These are phyloP conservation scores for Metschnikowia borealis DNA, from an alignment of 805 yeast species.

Conservation along the genomic window DNA sequence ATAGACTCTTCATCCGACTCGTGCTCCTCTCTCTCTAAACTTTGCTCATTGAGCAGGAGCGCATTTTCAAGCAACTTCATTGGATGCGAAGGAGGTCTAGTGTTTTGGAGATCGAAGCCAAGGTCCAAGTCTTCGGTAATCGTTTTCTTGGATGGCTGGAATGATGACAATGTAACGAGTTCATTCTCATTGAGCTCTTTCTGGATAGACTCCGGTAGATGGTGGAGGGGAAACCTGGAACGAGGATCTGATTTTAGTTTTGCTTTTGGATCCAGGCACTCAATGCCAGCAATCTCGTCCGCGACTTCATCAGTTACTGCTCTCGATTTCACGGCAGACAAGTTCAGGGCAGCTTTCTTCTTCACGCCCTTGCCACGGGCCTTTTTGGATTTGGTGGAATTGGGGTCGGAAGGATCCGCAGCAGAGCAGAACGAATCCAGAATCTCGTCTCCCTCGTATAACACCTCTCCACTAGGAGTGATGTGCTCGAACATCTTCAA, in stretches of 20 bases:
- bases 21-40: slow-evolving; percentile 7
- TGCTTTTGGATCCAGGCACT: slow-evolving; percentile 4
- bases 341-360: slow-evolving; percentile 11
- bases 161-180: slow-evolving; percentile 8
- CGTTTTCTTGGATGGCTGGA: slow-evolving; percentile 20
- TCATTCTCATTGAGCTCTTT: slow-evolving; percentile 14
- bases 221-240: slow-evolving; percentile 16
- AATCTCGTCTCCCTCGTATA: slow-evolving; percentile 17
- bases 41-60: slow-evolving; percentile 7
- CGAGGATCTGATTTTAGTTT: slow-evolving; percentile 11
- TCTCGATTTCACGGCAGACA: slow-evolving; percentile 7
- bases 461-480: slow-evolving; percentile 16
- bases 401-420: slow-evolving; percentile 3
- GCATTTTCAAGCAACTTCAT: slow-evolving; percentile 16
- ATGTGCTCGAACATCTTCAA: slow-evolving; percentile 34
- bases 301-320: background rate
- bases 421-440: slow-evolving; percentile 8
- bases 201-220: slow-evolving; percentile 15
- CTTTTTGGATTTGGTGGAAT: slow-evolving; percentile 10
- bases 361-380: slow-evolving; percentile 13
- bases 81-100: slow-evolving; percentile 12
- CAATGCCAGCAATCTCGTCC: slow-evolving; percentile 3
- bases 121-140: slow-evolving; percentile 17
- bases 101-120: slow-evolving; percentile 16
- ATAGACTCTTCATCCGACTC: slow-evolving; percentile 5